Base-by-base conservation (phyloP, 805 yeast genomes). In the Myxozyma sirexii region DNA sequence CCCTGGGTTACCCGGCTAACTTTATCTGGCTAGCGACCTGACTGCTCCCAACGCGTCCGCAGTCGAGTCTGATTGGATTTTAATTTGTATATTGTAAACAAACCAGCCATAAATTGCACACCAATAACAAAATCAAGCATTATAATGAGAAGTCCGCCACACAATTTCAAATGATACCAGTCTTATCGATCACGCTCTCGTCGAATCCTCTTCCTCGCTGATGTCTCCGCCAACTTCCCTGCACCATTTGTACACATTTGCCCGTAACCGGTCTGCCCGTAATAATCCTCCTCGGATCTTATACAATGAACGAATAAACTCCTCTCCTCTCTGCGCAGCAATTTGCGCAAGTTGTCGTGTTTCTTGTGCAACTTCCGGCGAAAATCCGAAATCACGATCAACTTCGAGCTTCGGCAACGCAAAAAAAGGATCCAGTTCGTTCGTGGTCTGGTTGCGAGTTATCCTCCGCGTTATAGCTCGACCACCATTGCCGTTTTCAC, bases 251-350 rank as follows among this genome's bases (percentile, higher is more conserved):
- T 79, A 81, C 47, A 94, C 81, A 65, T 84, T 83, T 46, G 81
- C 81, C 66, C 89, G 85, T 66, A 88, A 79, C 61, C 93, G 77
- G 67, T 88, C 89, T 0, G 97, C 93, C 68, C 88, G 82, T 37
- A 88, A 84, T 27, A 93, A 76, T 0, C 91, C 96, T 68, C 80
- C 80, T 66, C 97, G 80, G 38, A 94, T 80, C 37, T 79, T 82
- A n/a, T 83, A 78, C 68, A 94, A 76, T 62, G 91, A 88, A 68
- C 93, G 80, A 53, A 91, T 86, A 71, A 87, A 93, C 73, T 94
- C 98, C 70, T 90, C 91, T 59, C 85, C 83, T 62, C 93, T 84
- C 72, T 92, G 96, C 46, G 90, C 77, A 0, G 87, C 87, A 46
- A 86, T 90, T 77, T 82, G 97, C 54, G 83, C 84, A 72, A 84